phyloP scores from a whole-genome alignment of 495 filamentous ascomycete genomes.

The Aspergillus nidulans region DNA sequence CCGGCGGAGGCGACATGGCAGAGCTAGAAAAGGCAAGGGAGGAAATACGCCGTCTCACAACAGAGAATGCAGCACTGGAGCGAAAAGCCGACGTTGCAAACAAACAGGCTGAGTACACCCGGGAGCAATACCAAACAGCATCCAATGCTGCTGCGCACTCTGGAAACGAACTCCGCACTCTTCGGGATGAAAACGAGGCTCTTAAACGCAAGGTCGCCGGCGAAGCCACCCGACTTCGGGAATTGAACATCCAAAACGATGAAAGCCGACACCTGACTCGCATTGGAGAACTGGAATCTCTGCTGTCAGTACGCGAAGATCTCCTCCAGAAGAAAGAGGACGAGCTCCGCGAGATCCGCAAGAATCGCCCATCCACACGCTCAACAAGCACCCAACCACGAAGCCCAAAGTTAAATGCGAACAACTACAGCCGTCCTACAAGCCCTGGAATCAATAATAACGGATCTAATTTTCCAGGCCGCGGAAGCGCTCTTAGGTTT shows the following conservation, averaged over 20 bases:
- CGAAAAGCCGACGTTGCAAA: conserved; percentile 48
- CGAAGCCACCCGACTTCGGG: conserved; percentile 47
- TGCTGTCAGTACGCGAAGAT: conserved; percentile 37
- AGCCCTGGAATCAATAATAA: conserved; percentile 39
- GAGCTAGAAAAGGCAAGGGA: conserved; percentile 45
- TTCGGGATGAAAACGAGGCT: conserved; percentile 42
- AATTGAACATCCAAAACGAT: conserved; percentile 45
- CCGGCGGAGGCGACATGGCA: conserved; percentile 46
- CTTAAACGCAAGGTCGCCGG: conserved; percentile 48
- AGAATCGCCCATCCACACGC: conserved; percentile 43
- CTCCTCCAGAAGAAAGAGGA: conserved; percentile 55
- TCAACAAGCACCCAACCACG: conserved; percentile 44
- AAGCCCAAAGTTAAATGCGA: conserved; percentile 38
- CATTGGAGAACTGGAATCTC: conserved; percentile 48
- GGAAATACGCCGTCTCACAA: conserved; percentile 37
- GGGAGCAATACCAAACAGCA: conserved; percentile 59
- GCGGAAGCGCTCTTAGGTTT: conserved; percentile 37
- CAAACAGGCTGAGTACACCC: conserved; percentile 54
- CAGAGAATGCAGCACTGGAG: conserved; percentile 40
- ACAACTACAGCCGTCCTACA: conserved; percentile 35
- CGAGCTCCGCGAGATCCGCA: conserved; percentile 54
- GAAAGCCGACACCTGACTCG: conserved; percentile 30
- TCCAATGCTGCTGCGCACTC: conserved; percentile 51
- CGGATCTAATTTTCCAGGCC: conserved; percentile 24
- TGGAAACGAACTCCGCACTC: conserved; percentile 44